Evolutionary conservation across 2,329 filamentous ascomycete species (phyloP), one percentile per base, ranked within the genome.

Genomic region (Penicillium sp.): DNA sequence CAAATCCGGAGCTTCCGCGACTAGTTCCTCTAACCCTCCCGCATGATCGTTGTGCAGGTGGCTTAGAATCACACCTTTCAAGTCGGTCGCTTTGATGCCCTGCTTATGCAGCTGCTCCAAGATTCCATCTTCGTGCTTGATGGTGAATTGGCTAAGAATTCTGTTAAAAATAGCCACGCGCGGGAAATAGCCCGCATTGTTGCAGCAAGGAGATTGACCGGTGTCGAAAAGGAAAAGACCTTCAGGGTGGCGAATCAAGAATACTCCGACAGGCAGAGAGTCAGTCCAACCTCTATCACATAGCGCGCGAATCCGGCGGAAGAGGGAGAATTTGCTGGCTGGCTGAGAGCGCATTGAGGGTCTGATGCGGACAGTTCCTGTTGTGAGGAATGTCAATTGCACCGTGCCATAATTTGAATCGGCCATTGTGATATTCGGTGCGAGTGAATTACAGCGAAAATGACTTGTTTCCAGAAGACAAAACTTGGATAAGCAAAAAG

Each of bases 211-310:
- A 28, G 69, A 71, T 59, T 70, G 57, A n/a, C 70, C 69, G 1
- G 70, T 68, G 55, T 72, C 70, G 56, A 67, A 71, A 16, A 72
- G 65, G 35, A 71, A 68, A 13, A 59, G 52, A 16, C 69, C 70
- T 55, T 68, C 65, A 6, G 68, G 69, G 42, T 71, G 70, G 6
- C 55, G 60, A 43, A 72, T 68, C 1, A 72, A 59, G 43, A 69
- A 70, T 6, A 63, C 62, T 19, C 64, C 57, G 19, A 72, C 61
- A 5, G 69, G 69, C 3, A 71, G 49, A 35, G 60, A 26, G 8
- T 61, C 46, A 14, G 61, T 61, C 58, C 61, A 63, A 43, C 8
- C 35, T 51, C 37, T 48, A 33, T 61, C 61, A 26, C 48, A 48
- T 5, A 63, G 16, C 26, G 58, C 52, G 35, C 46, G 38, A 35